Evolutionary conservation across 148 eudicot genomes (phyloP).

Genomic region (Cornus controversa): DNA sequence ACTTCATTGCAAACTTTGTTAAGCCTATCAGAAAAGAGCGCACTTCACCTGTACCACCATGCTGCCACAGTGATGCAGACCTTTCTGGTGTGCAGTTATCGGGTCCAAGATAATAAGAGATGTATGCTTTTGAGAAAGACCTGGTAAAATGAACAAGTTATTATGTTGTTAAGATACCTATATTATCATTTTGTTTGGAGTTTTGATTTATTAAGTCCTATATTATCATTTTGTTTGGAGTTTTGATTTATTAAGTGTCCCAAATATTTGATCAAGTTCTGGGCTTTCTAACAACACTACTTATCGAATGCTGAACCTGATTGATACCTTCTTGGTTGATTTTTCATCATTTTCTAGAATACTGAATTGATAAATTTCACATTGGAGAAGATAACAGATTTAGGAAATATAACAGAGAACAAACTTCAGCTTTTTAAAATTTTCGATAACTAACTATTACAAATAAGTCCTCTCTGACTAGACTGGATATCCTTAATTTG

Average conservation of each 20-base stretch:
- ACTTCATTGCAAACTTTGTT: not conserved
- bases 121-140: not conserved
- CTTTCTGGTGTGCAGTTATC: not conserved
- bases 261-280: not conserved
- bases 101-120: constrained; percentile 2
- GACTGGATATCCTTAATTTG: too few species aligned
- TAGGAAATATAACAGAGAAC: too few species aligned
- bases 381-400: not conserved
- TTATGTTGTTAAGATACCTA: not conserved
- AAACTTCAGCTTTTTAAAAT: too few species aligned
- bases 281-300: not conserved
- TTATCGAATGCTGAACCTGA: not conserved
- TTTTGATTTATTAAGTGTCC: not conserved
- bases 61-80: not conserved
- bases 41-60: too few species aligned
- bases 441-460: too few species aligned
- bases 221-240: not conserved
- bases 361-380: not conserved
- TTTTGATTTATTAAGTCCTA: not conserved
- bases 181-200: not conserved
- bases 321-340: not conserved
- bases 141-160: not conserved
- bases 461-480: too few species aligned
- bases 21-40: not conserved
- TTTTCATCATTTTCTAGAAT: not conserved